Evolutionary conservation across 2,329 filamentous ascomycete species (phyloP).

Genomic region (Didymella exigua): DNA sequence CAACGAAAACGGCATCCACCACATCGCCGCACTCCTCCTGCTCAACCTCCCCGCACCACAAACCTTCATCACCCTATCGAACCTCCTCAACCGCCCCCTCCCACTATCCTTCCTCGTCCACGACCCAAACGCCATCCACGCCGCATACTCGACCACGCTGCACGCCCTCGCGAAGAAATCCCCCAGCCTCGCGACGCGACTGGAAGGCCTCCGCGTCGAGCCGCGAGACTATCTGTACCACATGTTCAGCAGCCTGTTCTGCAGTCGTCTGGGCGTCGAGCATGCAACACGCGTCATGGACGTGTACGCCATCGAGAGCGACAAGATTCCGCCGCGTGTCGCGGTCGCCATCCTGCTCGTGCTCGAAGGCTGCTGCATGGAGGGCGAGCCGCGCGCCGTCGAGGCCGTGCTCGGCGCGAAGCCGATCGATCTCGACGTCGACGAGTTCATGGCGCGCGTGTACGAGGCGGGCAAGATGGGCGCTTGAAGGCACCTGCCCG

Average conservation of each 20-base stretch:
- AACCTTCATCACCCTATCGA: constrained; percentile 74
- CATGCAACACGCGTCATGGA: constrained; percentile 78
- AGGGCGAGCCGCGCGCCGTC: constrained; percentile 43
- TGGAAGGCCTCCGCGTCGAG: constrained; percentile 52
- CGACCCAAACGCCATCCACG: constrained; percentile 70
- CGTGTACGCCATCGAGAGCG: constrained; percentile 81
- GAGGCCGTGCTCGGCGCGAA: constrained; percentile 23
- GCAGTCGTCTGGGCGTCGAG: constrained; percentile 67
- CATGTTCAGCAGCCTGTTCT: constrained; percentile 69
- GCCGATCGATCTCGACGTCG: constrained; percentile 26
- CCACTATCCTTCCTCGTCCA: constrained; percentile 76
- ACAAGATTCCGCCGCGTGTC: constrained; percentile 71
- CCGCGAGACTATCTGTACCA: constrained; percentile 60
- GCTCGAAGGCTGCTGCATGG: constrained; percentile 53
- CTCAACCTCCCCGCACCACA: constrained; percentile 70
- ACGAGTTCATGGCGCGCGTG: constrained; percentile 42
- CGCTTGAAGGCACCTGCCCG: neutral
- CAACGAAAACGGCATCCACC: constrained; percentile 66
- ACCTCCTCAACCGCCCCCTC: constrained; percentile 76
- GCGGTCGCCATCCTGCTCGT: constrained; percentile 68
- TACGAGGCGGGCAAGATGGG: constrained; percentile 44
- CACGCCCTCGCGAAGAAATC: constrained; percentile 70
- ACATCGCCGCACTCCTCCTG: constrained; percentile 73
- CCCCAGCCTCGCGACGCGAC: constrained; percentile 66
- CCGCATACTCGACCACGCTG: constrained; percentile 72